A percentile compares a stretch with the other conserved stretches of the same genome.
Evolutionary conservation across 805 yeast species (phyloP).

Genomic region (Cyberlindnera bimundalis): DNA sequence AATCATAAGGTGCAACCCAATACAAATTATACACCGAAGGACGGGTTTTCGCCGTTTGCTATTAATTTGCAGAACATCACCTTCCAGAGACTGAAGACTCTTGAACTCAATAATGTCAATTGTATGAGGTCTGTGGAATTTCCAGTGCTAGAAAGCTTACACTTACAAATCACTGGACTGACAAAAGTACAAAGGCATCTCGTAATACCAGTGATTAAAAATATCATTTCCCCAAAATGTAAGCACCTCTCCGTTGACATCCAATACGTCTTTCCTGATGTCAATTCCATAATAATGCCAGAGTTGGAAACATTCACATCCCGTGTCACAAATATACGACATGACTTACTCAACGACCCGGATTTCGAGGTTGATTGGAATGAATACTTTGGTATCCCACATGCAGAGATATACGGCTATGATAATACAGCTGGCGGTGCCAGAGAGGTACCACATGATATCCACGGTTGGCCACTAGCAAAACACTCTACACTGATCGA

Average conservation of each 20-base stretch:
- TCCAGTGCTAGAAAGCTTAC: conserved; percentile 2
- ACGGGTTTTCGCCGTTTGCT: not conserved
- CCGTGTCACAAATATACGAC: not conserved
- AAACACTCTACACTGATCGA: no score
- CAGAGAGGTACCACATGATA: no score
- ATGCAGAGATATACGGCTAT: not conserved
- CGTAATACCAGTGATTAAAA: conserved; percentile 4
- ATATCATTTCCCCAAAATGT: conserved; percentile 5
- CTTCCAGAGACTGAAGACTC: not conserved
- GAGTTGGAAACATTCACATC: not conserved
- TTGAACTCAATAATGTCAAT: conserved; percentile 7
- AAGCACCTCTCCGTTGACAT: not conserved
- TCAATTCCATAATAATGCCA: conserved; percentile 1
- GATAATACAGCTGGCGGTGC: no score
- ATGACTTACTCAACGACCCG: not conserved
- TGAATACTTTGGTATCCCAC: conserved; percentile 3
- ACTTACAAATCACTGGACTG: not conserved
- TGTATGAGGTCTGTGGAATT: conserved; percentile 3
- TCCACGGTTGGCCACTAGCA: no score
- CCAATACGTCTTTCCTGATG: not conserved
- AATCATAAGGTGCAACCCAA: not conserved
- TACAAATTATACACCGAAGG: not conserved
- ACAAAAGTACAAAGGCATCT: not conserved
- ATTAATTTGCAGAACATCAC: conserved; percentile 2
- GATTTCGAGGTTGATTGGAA: not conserved